Percentiles rank a stretch among this genome's conserved stretches.
Evolutionary conservation across 1,139 yeast species (phyloP).

Genomic region (Arxiozyma slooffiae): DNA sequence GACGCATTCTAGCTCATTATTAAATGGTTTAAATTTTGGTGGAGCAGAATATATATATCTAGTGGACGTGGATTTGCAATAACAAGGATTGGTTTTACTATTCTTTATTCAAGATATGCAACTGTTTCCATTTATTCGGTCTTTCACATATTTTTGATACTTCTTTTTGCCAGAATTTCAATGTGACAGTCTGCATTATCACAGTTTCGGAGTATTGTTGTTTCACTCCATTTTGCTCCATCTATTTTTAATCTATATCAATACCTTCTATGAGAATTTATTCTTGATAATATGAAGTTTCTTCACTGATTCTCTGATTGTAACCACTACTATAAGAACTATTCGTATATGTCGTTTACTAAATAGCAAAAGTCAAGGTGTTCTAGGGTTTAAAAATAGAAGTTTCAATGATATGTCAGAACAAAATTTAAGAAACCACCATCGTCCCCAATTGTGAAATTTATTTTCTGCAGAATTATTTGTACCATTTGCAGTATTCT

Average conservation of each 20-base stretch:
- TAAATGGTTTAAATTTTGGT: conserved; percentile 63
- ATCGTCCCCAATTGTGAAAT: conserved; percentile 41
- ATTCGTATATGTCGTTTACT: conserved; percentile 55
- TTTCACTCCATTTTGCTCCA: conserved; percentile 69
- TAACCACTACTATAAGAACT: conserved; percentile 39
- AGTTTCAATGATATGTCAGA: conserved; percentile 32
- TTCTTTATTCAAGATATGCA: conserved; percentile 56
- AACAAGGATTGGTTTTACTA: conserved; percentile 48
- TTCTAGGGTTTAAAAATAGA: conserved; percentile 56
- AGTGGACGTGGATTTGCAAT: conserved; percentile 86
- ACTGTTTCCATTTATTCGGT: conserved; percentile 60
- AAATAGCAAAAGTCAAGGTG: conserved; percentile 46
- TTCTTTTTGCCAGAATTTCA: conserved; percentile 54
- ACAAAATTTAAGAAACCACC: conserved; percentile 22
- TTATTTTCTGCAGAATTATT: conserved; percentile 45
- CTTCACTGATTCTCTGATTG: conserved; percentile 65
- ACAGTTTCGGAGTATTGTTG: conserved; percentile 76
- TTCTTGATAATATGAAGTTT: conserved; percentile 59
- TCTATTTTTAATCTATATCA: conserved; percentile 82
- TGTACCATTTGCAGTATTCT: conserved; percentile 38
- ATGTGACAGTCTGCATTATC: conserved; percentile 70
- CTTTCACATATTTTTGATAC: conserved; percentile 42
- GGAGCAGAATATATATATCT: conserved; percentile 75
- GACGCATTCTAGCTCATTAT: conserved; percentile 62
- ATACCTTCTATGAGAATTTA: conserved; percentile 57